These are phyloP conservation scores for Yarrowia divulgata DNA, from an alignment of 805 yeast species.

Conservation along the genomic window DNA sequence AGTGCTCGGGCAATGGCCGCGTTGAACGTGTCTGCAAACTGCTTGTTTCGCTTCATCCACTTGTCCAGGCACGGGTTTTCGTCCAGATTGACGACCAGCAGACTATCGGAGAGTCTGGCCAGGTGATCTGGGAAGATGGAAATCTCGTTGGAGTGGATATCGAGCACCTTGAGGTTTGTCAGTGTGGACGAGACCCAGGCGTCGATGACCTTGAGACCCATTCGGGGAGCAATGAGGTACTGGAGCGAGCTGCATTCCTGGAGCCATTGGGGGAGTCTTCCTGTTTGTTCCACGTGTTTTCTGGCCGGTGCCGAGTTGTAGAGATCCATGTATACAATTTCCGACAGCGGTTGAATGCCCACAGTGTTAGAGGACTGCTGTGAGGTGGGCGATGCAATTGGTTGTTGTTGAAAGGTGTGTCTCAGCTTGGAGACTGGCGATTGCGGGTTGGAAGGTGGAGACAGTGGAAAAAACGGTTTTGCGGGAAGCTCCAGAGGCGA, in stretches of 20 bases:
- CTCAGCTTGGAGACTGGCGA: not conserved
- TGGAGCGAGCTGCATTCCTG: slow-evolving; percentile 16
- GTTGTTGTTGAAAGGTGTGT: not conserved
- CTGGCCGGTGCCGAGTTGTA: slow-evolving; percentile 8
- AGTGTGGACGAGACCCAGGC: not conserved
- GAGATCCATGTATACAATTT: slow-evolving; percentile 10
- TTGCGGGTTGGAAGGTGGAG: not conserved
- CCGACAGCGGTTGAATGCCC: slow-evolving; percentile 9
- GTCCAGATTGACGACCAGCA: slow-evolving; percentile 18
- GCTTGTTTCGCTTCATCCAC: slow-evolving; percentile 9
- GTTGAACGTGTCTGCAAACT: slow-evolving; percentile 8
- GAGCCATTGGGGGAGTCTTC: slow-evolving; percentile 9
- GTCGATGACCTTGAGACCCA: slow-evolving; percentile 19
- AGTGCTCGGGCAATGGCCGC: slow-evolving; percentile 2
- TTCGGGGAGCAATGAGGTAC: slow-evolving; percentile 7
- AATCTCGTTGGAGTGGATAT: slow-evolving; percentile 7
- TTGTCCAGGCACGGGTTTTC: slow-evolving; percentile 20
- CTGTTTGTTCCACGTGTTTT: slow-evolving; percentile 7
- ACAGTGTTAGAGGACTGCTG: not conserved
- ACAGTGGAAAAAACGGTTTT: slow-evolving; percentile 2
- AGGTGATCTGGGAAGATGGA: slow-evolving; percentile 15
- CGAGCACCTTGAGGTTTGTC: slow-evolving; percentile 21
- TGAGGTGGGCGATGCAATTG: slow-evolving; percentile 2
- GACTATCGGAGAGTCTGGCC: slow-evolving; percentile 4
- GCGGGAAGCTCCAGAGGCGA: not conserved